Evolutionary conservation across 768 basidiomycete species (phyloP), one percentile per base, ranked within the genome.

Genomic region (Tylopilus felleus): DNA sequence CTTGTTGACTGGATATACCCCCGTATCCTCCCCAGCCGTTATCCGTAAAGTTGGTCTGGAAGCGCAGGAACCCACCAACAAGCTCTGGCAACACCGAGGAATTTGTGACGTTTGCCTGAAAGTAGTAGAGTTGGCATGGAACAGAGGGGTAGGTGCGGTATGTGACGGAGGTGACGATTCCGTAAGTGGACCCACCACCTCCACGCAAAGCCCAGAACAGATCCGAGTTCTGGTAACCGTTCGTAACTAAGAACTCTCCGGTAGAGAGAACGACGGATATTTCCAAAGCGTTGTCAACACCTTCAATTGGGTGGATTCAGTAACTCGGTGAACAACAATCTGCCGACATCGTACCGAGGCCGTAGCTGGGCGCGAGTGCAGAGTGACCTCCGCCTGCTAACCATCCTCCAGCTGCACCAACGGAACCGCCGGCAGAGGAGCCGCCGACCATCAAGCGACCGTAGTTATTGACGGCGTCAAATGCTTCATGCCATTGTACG

Each of bases 131-230:
- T 19, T 66, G 65, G 44, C 74, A 49, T 6, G 78, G 75, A 8
- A 72, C 56, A 8, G 61, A 31, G 1, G 76, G 73, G 47, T 79
- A 72, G 0, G 78, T 80, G 41, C 63, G 63, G 56, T 81, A 81
- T 0, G 79, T 79, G 16, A 74, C 75, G 0, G 77, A 76, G 9
- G 75, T 74, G 47, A 81, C 68, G n/a, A 82, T 68, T 8, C 77
- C 80, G 44, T 70, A 81, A 0, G 76, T 80, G 17, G 76, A 73
- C 5, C 79, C 80, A 1, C 80, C 81, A 3, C 77, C 78, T 1
- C 80, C 80, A 31, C 80, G 72, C 44, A 83, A 60, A 0, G 81
- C 81, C 77, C 78, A 83, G 64, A 80, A 83, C 5, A 84, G 71
- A 49, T 82, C 79, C 12, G 68, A 27, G 25, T 27, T 27, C 25